Evolutionary conservation across 352 stramenopile genomes (phyloP), one percentile per base, ranked within the genome.

Genomic region (Halophytophthora polymorphica): DNA sequence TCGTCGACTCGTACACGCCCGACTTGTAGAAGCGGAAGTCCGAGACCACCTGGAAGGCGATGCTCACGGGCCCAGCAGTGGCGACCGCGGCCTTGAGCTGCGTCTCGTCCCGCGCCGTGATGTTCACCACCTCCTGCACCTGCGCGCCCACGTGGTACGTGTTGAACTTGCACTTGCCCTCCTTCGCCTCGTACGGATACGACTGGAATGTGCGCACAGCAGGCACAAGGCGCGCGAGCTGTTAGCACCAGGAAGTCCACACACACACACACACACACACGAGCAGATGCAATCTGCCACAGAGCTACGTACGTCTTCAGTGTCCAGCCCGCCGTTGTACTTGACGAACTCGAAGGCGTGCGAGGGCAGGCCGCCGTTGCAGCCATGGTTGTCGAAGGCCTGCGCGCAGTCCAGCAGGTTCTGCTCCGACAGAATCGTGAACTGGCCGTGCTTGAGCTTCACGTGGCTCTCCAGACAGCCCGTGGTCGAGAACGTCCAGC

Each of bases 401-500:
- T 87, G 68, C 36, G 97, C 95, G 53, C 97, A 99, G 69, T 98
- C 94, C 37, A 99, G 77, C 37, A 99, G 78, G 57, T 99, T 95
- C 71, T 99, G 97, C 76, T 99, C 97, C 49, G 92, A 98, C 23
- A 99, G 78, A 53, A 90, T 75, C 12, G 93, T 73, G 8, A 98
- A 87, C 57, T 95, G 73, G 17, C 87, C 88, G 53, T 88, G 96
- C 53, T 96, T 93, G 37, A 99, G 75, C 64, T 95, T 98, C 53
- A 97, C 71, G 65, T 97, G 93, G 54, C 96, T 98, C 80, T 99
- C 97, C 43, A 99, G 90, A 34, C 91, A 91, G 14, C 97, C 97
- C 13, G 96, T 99, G 11, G 96, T 96, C 15, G 95, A 98, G 78
- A 99, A 99, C 13, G 96, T 94, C 96, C 97, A 99, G 81, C 97